Conservation (phyloP, 2,329 filamentous ascomycete species). For the Rugonectria rugulosa region DNA sequence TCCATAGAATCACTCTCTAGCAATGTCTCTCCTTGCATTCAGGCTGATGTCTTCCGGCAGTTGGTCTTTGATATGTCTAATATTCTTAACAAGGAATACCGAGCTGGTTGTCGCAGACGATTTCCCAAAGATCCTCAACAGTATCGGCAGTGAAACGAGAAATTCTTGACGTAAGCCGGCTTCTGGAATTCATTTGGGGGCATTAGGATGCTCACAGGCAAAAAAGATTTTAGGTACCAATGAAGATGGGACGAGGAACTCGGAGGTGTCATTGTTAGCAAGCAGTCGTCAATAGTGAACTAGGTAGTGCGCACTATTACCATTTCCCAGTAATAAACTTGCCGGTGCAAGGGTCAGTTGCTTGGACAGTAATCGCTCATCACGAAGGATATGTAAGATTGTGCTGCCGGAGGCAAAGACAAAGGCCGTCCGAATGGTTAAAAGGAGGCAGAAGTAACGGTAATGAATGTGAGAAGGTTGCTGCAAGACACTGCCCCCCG, state of each 20-base stretch:
- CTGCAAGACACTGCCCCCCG: constrained; percentile 23
- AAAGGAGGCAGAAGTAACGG: constrained; percentile 33
- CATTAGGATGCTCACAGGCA: constrained; percentile 38
- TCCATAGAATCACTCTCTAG: constrained; percentile 32
- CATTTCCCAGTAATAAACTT: constrained; percentile 11
- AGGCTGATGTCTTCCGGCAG: constrained; percentile 37
- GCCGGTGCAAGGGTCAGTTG: constrained; percentile 37
- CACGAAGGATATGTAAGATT: constrained; percentile 20
- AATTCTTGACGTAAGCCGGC: constrained; percentile 31
- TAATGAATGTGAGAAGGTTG: constrained; percentile 28
- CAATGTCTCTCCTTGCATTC: constrained; percentile 25
- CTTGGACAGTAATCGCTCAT: constrained; percentile 30
- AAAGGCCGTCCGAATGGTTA: constrained; percentile 26
- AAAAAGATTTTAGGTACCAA: constrained; percentile 37
- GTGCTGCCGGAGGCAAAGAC: constrained; percentile 36
- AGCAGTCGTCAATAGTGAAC: constrained; percentile 38
- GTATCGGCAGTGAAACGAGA: constrained; percentile 28
- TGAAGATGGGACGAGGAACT: constrained; percentile 37
- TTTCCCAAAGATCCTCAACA: constrained; percentile 29
- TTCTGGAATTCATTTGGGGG: constrained; percentile 31
- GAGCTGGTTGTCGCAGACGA: constrained; percentile 33
- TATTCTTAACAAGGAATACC: constrained; percentile 26
- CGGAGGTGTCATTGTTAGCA: constrained; percentile 36
- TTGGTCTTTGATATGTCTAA: constrained; percentile 29
- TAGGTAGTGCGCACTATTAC: too few relatives aligned